Conservation (phyloP, 2,329 filamentous ascomycete genomes). For the Coniella vitis region DNA sequence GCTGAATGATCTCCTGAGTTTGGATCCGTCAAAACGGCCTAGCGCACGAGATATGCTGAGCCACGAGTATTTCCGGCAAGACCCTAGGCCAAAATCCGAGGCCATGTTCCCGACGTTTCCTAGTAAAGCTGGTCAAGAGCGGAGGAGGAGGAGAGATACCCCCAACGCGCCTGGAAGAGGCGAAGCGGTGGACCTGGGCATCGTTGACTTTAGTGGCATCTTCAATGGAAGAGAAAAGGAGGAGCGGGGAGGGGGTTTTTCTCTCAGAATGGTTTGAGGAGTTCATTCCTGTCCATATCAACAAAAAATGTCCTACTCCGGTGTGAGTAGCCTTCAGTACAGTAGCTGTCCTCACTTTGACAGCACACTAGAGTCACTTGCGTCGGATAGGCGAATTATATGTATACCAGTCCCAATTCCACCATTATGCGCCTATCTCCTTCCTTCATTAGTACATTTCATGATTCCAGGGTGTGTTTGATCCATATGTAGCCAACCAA, state of each 20-base stretch:
- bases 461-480: conserved; percentile 15
- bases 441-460: neutral
- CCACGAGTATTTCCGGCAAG: conserved; percentile 81
- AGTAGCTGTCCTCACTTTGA: neutral
- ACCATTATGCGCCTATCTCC: conserved; percentile 6
- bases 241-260: conserved; percentile 59
- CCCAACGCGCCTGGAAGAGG: conserved; percentile 81
- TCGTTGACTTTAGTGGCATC: conserved; percentile 62
- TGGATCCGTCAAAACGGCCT: conserved; percentile 69
- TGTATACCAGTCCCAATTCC: conserved; percentile 1
- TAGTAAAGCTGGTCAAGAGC: conserved; percentile 88
- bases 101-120: conserved; percentile 97
- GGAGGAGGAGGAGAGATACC: conserved; percentile 61
- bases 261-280: conserved; percentile 51
- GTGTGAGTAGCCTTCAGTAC: too few relatives aligned
- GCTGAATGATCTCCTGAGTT: conserved; percentile 60
- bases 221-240: conserved; percentile 61
- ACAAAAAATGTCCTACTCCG: too few relatives aligned
- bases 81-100: conserved; percentile 82
- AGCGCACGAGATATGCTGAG: conserved; percentile 66
- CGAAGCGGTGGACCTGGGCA: conserved; percentile 50
- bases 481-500: conserved; percentile 1
- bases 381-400: neutral
- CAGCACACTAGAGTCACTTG: neutral
- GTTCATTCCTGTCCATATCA: neutral